Evolutionary conservation across 2,329 filamentous ascomycete species (phyloP).

Genomic region (Alternaria triticina): DNA sequence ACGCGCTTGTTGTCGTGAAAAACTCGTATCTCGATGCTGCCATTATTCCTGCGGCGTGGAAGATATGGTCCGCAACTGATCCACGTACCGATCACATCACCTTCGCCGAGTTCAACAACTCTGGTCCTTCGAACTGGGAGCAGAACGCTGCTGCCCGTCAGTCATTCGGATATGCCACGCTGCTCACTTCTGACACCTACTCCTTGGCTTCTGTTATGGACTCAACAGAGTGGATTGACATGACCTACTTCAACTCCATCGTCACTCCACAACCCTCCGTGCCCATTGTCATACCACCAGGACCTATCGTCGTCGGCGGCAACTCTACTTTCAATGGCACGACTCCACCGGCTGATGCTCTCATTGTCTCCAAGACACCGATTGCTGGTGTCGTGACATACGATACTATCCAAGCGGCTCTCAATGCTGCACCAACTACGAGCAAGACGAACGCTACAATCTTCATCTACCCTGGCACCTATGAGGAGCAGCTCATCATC

Average conservation of each 20-base stretch:
- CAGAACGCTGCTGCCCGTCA: constrained; percentile 45
- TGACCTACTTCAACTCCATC: constrained; percentile 50
- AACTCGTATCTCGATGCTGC: constrained; percentile 58
- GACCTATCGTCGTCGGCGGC: constrained; percentile 31
- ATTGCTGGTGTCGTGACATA: constrained; percentile 47
- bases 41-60: constrained; percentile 65
- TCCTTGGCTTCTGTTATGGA: constrained; percentile 43
- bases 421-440: constrained; percentile 44
- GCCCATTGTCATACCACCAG: constrained; percentile 13
- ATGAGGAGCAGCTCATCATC: constrained; percentile 49
- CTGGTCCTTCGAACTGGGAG: constrained; percentile 52
- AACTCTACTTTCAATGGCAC: constrained; percentile 42
- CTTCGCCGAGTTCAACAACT: constrained; percentile 66
- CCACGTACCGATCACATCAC: constrained; percentile 58
- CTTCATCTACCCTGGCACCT: constrained; percentile 51
- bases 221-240: constrained; percentile 49
- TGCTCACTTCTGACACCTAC: constrained; percentile 48
- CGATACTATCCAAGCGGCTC: constrained; percentile 46
- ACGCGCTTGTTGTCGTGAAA: constrained; percentile 58
- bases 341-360: constrained; percentile 43
- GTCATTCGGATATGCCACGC: constrained; percentile 42
- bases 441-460: constrained; percentile 48
- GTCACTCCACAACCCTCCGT: constrained; percentile 38
- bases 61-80: constrained; percentile 58
- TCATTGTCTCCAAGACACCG: constrained; percentile 49